These are phyloP conservation scores for Achaetomiella virescens DNA, from an alignment of 495 filamentous ascomycete genomes.

Conservation along the genomic window DNA sequence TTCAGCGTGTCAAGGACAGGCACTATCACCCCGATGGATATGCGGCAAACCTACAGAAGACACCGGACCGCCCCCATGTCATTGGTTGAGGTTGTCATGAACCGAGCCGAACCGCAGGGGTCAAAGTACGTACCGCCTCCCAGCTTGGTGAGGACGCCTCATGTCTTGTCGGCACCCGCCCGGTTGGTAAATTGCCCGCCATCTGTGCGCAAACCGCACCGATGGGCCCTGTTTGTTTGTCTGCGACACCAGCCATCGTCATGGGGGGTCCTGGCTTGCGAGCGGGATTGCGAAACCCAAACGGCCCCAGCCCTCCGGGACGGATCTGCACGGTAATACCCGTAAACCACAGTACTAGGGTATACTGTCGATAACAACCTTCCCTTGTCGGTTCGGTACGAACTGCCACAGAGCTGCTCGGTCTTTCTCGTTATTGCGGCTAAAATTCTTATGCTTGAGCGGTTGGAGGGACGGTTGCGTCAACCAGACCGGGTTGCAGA, in stretches of 20 bases:
- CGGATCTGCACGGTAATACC: constrained; percentile 5
- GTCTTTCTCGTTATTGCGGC: neutral
- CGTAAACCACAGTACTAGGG: too few species aligned
- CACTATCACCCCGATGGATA: neutral
- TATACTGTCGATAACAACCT: too few species aligned
- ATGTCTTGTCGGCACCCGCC: constrained; percentile 19
- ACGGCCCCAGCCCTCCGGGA: neutral
- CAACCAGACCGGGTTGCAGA: constrained; percentile 14
- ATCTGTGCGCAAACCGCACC: constrained; percentile 16
- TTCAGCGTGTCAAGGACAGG: neutral
- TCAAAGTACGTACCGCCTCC: constrained; percentile 14
- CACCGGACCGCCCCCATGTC: neutral
- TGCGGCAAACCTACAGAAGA: neutral
- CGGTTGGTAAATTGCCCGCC: constrained; percentile 21
- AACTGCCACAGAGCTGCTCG: neutral
- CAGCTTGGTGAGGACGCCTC: constrained; percentile 11
- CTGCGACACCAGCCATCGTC: neutral
- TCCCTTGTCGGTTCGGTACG: neutral
- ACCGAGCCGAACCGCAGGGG: constrained; percentile 21
- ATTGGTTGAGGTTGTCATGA: constrained; percentile 9
- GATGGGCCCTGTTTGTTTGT: constrained; percentile 1
- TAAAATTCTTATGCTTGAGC: constrained; percentile 10
- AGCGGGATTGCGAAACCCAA: neutral
- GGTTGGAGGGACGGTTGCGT: constrained; percentile 9
- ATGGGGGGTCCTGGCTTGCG: neutral